Conservation (phyloP, 352 stramenopile genomes). For the Phytopythium boreale region DNA sequence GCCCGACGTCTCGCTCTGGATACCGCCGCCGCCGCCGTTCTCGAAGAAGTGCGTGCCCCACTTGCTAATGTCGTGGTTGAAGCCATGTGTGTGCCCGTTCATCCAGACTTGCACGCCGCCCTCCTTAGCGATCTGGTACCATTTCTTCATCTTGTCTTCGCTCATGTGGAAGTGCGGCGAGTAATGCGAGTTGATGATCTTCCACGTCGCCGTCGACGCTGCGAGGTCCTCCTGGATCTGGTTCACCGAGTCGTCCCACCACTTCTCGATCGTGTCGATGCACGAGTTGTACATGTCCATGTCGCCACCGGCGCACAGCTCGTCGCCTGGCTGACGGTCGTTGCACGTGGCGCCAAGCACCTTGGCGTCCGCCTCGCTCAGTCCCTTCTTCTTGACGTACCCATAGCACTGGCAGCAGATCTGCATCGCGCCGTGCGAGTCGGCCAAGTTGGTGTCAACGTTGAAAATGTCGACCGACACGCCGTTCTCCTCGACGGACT, state of each 20-base stretch:
- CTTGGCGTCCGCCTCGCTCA: slow-evolving; percentile 44
- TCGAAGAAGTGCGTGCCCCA: slow-evolving; percentile 89
- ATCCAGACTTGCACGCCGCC: slow-evolving; percentile 74
- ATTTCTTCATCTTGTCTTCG: slow-evolving; percentile 87
- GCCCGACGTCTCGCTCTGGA: slow-evolving; percentile 83
- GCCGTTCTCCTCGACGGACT: slow-evolving; percentile 69
- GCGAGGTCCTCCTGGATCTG: slow-evolving; percentile 70
- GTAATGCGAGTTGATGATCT: slow-evolving; percentile 90
- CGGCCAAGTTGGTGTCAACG: slow-evolving; percentile 83
- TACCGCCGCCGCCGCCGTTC: slow-evolving; percentile 82
- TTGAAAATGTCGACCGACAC: slow-evolving; percentile 89
- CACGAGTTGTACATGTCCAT: slow-evolving; percentile 78
- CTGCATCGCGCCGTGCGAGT: slow-evolving; percentile 82
- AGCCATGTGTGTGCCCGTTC: slow-evolving; percentile 85
- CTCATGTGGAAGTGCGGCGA: slow-evolving; percentile 89
- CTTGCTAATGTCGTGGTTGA: slow-evolving; percentile 84
- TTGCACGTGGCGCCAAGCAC: slow-evolving; percentile 70
- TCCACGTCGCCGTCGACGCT: slow-evolving; percentile 76
- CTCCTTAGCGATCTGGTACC: slow-evolving; percentile 83
- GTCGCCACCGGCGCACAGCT: slow-evolving; percentile 67
- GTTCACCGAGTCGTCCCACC: slow-evolving; percentile 71
- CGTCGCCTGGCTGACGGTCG: slow-evolving; percentile 51
- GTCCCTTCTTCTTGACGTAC: slow-evolving; percentile 65
- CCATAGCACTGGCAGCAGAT: slow-evolving; percentile 89
- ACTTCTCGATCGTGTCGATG: slow-evolving; percentile 66